phyloP scores from a whole-genome alignment of 352 stramenopile genomes.

The Phytopythium boreale region DNA sequence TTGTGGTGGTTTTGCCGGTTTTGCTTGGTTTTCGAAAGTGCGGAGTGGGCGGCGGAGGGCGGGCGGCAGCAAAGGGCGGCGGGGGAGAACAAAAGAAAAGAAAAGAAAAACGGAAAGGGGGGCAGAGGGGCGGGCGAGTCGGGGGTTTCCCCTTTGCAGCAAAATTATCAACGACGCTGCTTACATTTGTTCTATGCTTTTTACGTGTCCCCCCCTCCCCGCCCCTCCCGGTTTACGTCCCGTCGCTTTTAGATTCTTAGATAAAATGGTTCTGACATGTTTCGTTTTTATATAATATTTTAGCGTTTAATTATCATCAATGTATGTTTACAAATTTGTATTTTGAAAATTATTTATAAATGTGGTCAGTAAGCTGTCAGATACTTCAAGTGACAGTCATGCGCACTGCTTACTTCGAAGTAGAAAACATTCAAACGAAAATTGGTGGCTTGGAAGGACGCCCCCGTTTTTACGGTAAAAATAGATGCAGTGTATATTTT shows the following conservation, averaged over 20 bases:
- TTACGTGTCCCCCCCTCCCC: not conserved
- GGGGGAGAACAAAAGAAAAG: not conserved
- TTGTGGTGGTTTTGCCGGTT: not conserved
- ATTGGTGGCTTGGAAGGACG: not conserved
- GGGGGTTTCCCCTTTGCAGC: not conserved
- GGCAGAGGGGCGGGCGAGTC: not conserved
- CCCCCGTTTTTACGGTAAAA: not conserved
- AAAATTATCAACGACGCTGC: not conserved
- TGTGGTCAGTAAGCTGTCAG: not conserved
- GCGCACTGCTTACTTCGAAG: no score
- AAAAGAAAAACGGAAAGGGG: not conserved
- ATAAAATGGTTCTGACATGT: not conserved
- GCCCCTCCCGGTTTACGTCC: not conserved
- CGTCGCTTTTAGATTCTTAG: not conserved
- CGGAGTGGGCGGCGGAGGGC: not conserved
- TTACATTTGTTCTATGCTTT: not conserved
- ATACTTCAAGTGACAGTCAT: no score
- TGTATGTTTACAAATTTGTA: no score
- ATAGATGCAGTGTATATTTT: not conserved
- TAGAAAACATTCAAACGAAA: not conserved
- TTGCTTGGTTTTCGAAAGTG: conserved; percentile 9
- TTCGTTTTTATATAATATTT: no score
- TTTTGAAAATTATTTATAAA: not conserved
- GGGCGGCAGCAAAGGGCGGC: not conserved
- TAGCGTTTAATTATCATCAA: no score